A percentile compares a stretch with the other conserved stretches of the same genome.
Conservation (phyloP, 1,284 basidiomycete species). For the Ceratobasidium sp. region DNA sequence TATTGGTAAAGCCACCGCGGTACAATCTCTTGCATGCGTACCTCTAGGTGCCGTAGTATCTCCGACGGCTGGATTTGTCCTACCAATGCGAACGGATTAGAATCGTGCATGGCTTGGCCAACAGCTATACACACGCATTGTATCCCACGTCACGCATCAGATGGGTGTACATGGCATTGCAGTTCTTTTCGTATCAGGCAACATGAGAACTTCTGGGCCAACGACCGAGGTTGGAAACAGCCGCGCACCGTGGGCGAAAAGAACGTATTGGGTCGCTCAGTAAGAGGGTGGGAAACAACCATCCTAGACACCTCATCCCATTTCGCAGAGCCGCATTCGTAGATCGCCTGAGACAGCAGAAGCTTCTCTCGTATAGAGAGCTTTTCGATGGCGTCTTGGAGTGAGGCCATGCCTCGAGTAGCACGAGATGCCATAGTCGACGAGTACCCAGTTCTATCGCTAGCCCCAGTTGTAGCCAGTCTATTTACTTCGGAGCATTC, state of each 20-base stretch:
- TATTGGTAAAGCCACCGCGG: neutral
- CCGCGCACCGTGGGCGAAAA: slow-evolving; percentile 74
- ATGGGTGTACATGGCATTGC: slow-evolving; percentile 73
- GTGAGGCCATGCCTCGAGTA: slow-evolving; percentile 42
- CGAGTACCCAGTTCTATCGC: neutral
- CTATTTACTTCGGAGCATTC: slow-evolving; percentile 11
- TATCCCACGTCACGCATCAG: slow-evolving; percentile 78
- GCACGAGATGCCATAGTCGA: slow-evolving; percentile 42
- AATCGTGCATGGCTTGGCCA: slow-evolving; percentile 27
- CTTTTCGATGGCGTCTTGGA: slow-evolving; percentile 49
- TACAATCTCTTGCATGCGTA: neutral
- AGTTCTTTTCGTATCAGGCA: slow-evolving; percentile 62
- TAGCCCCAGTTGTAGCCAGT: neutral
- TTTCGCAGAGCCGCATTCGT: slow-evolving; percentile 81
- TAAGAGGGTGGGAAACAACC: slow-evolving; percentile 75
- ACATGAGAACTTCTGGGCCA: slow-evolving; percentile 51
- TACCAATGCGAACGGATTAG: slow-evolving; percentile 66
- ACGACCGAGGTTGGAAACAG: slow-evolving; percentile 39
- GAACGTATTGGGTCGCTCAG: slow-evolving; percentile 71
- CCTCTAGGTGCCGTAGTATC: slow-evolving; percentile 37
- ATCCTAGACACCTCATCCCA: slow-evolving; percentile 79
- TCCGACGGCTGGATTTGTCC: slow-evolving; percentile 18
- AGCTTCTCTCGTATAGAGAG: slow-evolving; percentile 63
- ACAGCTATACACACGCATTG: slow-evolving; percentile 67
- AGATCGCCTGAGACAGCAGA: slow-evolving; percentile 85